phyloP scores from a whole-genome alignment of 805 yeast genomes.

The Wickerhamomyces kurtzmanii region DNA sequence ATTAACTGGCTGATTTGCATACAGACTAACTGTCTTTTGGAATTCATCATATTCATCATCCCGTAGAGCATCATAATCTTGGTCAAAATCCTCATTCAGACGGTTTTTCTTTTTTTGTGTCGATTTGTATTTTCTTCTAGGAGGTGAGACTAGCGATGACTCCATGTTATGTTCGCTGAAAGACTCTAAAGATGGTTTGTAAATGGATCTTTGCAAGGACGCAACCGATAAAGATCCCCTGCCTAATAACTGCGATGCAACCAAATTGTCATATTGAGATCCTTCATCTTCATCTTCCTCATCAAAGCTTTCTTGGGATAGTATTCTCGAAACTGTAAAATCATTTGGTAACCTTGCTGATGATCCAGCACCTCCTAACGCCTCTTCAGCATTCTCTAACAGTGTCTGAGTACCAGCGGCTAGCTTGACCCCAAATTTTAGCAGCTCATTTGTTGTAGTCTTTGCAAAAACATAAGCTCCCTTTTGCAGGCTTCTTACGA shows the following conservation, averaged over 20 bases:
- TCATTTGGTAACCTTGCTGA: conserved; percentile 26
- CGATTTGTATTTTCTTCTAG: neutral
- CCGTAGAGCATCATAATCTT: conserved; percentile 13
- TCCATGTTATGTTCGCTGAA: conserved; percentile 11
- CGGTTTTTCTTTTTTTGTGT: neutral
- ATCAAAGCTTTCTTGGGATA: conserved; percentile 15
- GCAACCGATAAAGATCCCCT: conserved; percentile 11
- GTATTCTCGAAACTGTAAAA: conserved; percentile 4
- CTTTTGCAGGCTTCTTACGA: conserved; percentile 60
- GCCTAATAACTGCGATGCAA: conserved; percentile 14
- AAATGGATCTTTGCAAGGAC: conserved; percentile 12
- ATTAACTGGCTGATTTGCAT: conserved; percentile 75
- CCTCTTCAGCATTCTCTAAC: conserved; percentile 71
- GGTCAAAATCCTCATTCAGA: conserved; percentile 7
- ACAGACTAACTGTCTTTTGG: conserved; percentile 50
- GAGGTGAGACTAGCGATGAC: too few relatives aligned
- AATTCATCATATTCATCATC: conserved; percentile 15
- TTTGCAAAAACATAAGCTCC: conserved; percentile 68
- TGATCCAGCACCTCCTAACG: conserved; percentile 66
- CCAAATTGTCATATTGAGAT: conserved; percentile 20
- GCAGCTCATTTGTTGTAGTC: conserved; percentile 70
- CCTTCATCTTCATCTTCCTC: conserved; percentile 26
- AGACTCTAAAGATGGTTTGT: conserved; percentile 17
- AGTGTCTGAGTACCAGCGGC: conserved; percentile 84
- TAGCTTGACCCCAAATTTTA: conserved; percentile 74